phyloP scores from a whole-genome alignment of 2,329 filamentous ascomycete genomes.

The Trichoderma polysporum region DNA sequence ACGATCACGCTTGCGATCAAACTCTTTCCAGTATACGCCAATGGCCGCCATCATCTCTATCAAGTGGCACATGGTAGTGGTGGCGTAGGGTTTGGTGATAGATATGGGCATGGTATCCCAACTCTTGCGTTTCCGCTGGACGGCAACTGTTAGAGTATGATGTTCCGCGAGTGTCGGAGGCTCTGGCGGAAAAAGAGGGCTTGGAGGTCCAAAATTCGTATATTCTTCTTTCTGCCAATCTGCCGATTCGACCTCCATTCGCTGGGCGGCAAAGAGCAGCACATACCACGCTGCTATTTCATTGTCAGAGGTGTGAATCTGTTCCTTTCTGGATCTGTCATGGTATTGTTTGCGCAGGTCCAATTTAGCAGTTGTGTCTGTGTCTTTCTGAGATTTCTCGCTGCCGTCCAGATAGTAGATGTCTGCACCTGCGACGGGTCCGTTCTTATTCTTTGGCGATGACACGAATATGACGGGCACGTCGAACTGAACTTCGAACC shows the following conservation, averaged over 20 bases:
- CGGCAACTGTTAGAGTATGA: constrained; percentile 46
- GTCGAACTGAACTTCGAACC: constrained; percentile 51
- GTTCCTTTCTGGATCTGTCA: constrained; percentile 31
- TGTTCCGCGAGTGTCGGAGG: constrained; percentile 30
- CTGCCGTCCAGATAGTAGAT: constrained; percentile 44
- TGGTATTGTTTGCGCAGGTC: constrained; percentile 32
- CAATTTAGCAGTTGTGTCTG: constrained; percentile 35
- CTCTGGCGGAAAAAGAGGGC: constrained; percentile 22
- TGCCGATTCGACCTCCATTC: constrained; percentile 49
- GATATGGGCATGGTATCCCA: constrained; percentile 54
- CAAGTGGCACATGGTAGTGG: constrained; percentile 55
- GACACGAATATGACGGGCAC: constrained; percentile 53
- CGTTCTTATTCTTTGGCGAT: constrained; percentile 40
- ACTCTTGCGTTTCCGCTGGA: constrained; percentile 48
- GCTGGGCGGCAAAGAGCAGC: constrained; percentile 50
- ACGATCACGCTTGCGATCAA: constrained; percentile 50
- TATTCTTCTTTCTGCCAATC: constrained; percentile 45
- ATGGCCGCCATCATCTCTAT: constrained; percentile 55
- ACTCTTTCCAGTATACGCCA: constrained; percentile 60
- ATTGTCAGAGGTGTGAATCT: constrained; percentile 55
- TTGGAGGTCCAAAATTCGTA: constrained; percentile 26
- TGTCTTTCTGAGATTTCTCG: constrained; percentile 36
- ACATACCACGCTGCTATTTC: constrained; percentile 56
- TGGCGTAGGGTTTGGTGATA: constrained; percentile 51
- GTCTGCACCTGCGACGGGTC: constrained; percentile 33